Conservation (phyloP, 164 flowering plant species). For the Kingdonia uniflora region DNA sequence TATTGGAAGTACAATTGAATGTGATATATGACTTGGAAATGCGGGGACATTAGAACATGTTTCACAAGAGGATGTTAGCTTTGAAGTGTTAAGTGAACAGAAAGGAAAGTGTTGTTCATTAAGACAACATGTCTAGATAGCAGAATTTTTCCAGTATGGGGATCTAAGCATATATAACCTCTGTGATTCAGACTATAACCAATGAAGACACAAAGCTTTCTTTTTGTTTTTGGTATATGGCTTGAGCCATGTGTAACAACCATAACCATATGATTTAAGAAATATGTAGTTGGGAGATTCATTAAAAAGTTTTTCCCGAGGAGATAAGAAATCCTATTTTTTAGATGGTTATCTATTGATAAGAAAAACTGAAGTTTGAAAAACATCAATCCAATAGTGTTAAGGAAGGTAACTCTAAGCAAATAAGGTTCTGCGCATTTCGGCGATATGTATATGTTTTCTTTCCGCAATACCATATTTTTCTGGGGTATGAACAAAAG, state of each 20-base stretch:
- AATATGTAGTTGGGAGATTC: not conserved
- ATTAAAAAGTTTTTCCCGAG: not conserved
- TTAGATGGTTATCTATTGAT: not conserved
- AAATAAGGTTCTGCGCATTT: not conserved
- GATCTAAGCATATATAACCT: not conserved
- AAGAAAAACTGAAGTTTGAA: not conserved
- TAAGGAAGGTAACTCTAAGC: not conserved
- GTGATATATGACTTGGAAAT: too few relatives aligned
- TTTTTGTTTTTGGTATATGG: not conserved
- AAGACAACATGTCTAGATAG: not conserved
- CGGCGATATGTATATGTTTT: constrained; percentile 4
- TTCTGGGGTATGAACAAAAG: constrained; percentile 1
- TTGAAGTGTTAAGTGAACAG: too few relatives aligned
- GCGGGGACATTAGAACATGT: too few relatives aligned
- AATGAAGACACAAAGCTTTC: not conserved
- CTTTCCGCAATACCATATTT: constrained; percentile 5
- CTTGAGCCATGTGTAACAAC: not conserved
- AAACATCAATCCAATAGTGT: not conserved
- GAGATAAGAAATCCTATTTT: not conserved
- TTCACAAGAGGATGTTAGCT: too few relatives aligned
- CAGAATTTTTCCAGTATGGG: not conserved
- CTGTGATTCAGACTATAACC: not conserved
- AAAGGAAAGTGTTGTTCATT: too few relatives aligned
- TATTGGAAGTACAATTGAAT: too few relatives aligned
- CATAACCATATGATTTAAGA: not conserved